Evolutionary conservation across 805 yeast species (phyloP).

Genomic region (Scheffersomyces coipomensis): DNA sequence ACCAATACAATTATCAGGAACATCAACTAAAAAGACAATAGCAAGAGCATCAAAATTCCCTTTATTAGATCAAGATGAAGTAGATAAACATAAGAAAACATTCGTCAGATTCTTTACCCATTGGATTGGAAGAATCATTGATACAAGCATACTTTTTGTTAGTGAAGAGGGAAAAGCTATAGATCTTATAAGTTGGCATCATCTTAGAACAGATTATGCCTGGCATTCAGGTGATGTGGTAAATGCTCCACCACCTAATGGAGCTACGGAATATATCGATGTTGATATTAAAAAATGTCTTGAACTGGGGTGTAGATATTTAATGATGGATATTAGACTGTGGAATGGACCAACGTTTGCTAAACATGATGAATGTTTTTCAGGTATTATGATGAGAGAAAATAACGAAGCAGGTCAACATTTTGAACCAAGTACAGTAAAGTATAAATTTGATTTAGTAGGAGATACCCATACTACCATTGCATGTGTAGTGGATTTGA

Average conservation of each 20-base stretch:
- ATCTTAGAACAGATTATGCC: constrained; percentile 4
- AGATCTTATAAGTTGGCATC: background rate
- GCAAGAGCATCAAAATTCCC: constrained; percentile 8
- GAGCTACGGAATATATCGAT: constrained; percentile 10
- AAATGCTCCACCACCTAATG: constrained; percentile 7
- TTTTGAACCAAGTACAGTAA: constrained; percentile 8
- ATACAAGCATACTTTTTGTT: constrained; percentile 3
- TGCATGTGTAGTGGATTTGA: constrained; percentile 7
- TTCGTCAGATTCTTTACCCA: constrained; percentile 7
- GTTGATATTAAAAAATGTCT: constrained; percentile 4
- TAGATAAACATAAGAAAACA: constrained; percentile 3
- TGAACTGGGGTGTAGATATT: constrained; percentile 5
- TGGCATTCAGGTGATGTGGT: constrained; percentile 10
- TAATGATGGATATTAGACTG: constrained; percentile 5
- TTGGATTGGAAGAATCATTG: constrained; percentile 9
- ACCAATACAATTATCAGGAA: constrained; percentile 6
- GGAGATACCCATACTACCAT: background rate
- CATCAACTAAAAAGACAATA: constrained; percentile 7
- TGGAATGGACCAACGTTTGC: constrained; percentile 4
- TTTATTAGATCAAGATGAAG: background rate
- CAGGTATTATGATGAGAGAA: constrained; percentile 8
- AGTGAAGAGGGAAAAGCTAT: constrained; percentile 1
- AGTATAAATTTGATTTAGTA: constrained; percentile 6
- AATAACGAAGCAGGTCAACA: constrained; percentile 4
- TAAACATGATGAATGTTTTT: constrained; percentile 7